Evolutionary conservation across 306 rosid genomes (phyloP), one percentile per base, ranked within the genome.

Genomic region (Cicer pinnatifidum): DNA sequence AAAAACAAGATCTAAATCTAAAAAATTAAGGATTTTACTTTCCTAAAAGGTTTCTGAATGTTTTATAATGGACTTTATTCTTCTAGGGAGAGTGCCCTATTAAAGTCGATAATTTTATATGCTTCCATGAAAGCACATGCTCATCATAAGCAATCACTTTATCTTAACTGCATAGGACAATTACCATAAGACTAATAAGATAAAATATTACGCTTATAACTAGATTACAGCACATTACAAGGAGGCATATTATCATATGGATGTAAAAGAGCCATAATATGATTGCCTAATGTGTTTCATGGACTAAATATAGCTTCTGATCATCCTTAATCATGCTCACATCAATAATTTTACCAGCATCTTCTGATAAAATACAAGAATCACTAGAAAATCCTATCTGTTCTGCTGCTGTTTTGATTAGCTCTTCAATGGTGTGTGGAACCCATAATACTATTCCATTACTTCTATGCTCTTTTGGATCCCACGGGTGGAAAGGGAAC

Each of bases 401-500:
- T 40, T 89, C 86, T 67, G 89, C 48, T 11, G 96, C 89, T 39
- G 67, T 43, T 62, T 62, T 50, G 54, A 91, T 82, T 66, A 94
- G 90, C 80, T 90, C 93, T 85, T 87, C 86, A 15, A 89, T 84
- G 23, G 90, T 75, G 51, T 33, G 82, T 33, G 99, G 97, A 48
- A 91, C 58, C 96, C 97, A 89, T 67, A 88, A 66, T 50, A 91
- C 90, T 61, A 91, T 88, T 39, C 99, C 99, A 13, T 83, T 73
- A 80, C 75, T 88, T 81, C 86, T 86, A 15, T 56, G 44, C 56
- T 94, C 96, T 82, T 81, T 75, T 43, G 88, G 83, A 79, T 78
- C 96, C 96, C 96, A 89, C 0, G 99, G 97, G 53, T 89, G 96
- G 82, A 81, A 94, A 45, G 97, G 93, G 76, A 89, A 89, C 13